Evolutionary conservation across 768 basidiomycete species (phyloP), one percentile per base, ranked within the genome.

Genomic region (Collybia sp.): DNA sequence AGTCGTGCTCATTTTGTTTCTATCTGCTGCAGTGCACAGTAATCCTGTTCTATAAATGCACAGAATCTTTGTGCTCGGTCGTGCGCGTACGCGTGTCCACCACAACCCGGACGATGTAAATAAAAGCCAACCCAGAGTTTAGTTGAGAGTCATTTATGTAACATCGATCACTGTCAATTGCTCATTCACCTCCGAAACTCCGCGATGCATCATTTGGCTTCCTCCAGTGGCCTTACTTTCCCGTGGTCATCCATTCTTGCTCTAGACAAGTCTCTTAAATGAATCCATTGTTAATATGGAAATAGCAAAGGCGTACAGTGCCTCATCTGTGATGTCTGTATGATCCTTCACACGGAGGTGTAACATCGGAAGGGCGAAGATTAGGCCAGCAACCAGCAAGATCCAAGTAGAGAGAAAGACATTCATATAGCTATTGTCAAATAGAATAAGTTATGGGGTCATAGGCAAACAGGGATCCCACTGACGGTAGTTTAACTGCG

Each of bases 391-490:
- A 31, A 75, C 75, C 37, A 86, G 78, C 18, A 88, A 65, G 12
- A 69, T 70, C 85, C 86, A 88, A 0, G 86, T 85, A 15, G 84
- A 85, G 47, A 81, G 55, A 58, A 88, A 85, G 36, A 88, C 76
- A 55, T 75, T 84, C 80, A 85, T 82, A 64, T 73, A 88, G 35
- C 75, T 77, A 34, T 5, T 31, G 10, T 25, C 25, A 25, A 15
- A 12, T 13, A 17, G 15, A 20, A 38, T 18, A 25, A 17, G 34
- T 9, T 13, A 6, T 6, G 2, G 43, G 12, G 43, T 17, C n/a
- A 48, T 17, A 10, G 10, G 30, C 8, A 42, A 15, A 45, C 18
- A 45, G 13, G 20, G 19, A 12, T 20, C n/a, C 35, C n/a, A 70
- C 83, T 61, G 57, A 88, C 82, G 88, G 83, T 17, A 71, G 52